Percentiles rank a stretch among this genome's conserved stretches.
phyloP scores from a whole-genome alignment of 345 rosid genomes.

The Trapa bicornis region DNA sequence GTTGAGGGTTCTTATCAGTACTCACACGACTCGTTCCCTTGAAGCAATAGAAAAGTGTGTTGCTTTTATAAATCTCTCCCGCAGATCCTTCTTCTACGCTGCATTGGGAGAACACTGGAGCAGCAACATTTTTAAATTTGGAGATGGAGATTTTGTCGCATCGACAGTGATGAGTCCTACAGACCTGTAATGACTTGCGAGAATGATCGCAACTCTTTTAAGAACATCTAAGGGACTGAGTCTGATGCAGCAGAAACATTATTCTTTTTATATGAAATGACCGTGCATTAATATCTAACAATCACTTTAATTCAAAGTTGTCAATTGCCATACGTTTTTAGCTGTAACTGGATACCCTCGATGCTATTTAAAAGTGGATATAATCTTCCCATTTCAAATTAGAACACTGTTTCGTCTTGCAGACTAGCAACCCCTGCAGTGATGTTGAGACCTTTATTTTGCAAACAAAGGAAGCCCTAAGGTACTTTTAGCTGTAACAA shows the following conservation, averaged over 20 bases:
- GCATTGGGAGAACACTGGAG: constrained; percentile 23
- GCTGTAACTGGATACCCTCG: no score
- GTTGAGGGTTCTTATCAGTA: constrained; percentile 38
- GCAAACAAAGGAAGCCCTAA: no score
- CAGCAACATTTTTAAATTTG: constrained; percentile 29
- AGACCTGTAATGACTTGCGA: constrained; percentile 95
- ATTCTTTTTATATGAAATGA: no score
- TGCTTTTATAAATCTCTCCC: constrained; percentile 16
- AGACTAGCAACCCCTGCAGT: no score
- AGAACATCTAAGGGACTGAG: constrained; percentile 99
- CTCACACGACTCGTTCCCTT: constrained; percentile 86
- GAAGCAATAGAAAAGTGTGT: constrained; percentile 59
- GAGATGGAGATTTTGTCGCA: background rate
- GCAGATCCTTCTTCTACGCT: background rate
- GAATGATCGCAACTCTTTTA: constrained; percentile 52
- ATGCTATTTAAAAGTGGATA: no score
- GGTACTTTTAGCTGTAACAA: no score
- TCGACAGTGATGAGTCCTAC: constrained; percentile 60
- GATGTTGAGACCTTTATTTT: no score
- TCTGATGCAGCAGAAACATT: background rate
- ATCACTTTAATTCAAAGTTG: no score
- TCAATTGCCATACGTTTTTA: no score
- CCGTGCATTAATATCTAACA: no score
- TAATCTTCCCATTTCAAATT: no score
- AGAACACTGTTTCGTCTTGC: no score